phyloP scores from a whole-genome alignment of 2,329 filamentous ascomycete genomes.

The Colletotrichum salicis region DNA sequence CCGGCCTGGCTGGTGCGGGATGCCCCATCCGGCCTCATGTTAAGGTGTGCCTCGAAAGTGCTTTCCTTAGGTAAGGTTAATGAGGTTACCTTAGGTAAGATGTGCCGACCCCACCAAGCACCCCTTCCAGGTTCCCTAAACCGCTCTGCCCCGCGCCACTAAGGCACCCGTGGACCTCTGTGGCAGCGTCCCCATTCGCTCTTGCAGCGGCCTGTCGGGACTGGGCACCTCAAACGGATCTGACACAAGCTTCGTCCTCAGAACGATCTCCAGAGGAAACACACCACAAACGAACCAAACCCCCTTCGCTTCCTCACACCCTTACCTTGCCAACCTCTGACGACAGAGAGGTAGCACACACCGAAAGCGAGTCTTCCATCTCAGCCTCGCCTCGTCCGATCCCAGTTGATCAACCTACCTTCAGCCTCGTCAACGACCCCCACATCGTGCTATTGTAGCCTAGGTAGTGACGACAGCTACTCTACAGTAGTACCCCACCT shows the following conservation, averaged over 20 bases:
- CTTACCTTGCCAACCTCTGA: not conserved
- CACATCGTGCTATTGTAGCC: conserved; percentile 12
- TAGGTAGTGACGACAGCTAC: conserved; percentile 13
- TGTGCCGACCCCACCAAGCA: not conserved
- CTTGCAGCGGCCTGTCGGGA: conserved; percentile 22
- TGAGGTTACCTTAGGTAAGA: not conserved
- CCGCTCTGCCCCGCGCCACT: conserved; percentile 16
- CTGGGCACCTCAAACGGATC: conserved; percentile 40
- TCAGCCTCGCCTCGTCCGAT: conserved; percentile 28
- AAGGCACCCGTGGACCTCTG: not conserved
- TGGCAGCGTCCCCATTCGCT: conserved; percentile 16
- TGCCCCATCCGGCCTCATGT: conserved; percentile 1
- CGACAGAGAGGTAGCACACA: not conserved
- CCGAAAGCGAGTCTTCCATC: not conserved
- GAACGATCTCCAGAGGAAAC: conserved; percentile 12
- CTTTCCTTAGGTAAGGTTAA: no score
- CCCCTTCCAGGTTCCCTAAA: not conserved
- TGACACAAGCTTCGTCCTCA: conserved; percentile 39
- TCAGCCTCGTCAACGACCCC: conserved; percentile 30
- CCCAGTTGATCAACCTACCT: not conserved
- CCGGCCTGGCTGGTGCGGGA: not conserved
- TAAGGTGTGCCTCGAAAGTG: not conserved
- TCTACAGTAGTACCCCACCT: not conserved
- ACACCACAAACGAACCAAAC: conserved; percentile 13
- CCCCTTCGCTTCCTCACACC: not conserved